phyloP scores from a whole-genome alignment of 257 asterid genomes.

The Datura wrightii region DNA sequence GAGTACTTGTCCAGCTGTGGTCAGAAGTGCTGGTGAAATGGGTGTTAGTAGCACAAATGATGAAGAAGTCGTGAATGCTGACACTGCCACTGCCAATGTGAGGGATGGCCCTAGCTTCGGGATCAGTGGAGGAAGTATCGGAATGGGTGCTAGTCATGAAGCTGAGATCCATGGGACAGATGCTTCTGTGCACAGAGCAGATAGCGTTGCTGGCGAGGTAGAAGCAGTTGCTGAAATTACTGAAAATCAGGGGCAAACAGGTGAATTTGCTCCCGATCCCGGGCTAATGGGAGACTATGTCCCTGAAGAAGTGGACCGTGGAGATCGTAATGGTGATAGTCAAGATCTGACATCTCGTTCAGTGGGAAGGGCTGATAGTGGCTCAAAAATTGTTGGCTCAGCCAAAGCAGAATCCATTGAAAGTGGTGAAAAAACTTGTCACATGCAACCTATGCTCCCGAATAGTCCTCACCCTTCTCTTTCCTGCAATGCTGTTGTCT shows the following conservation, averaged over 20 bases:
- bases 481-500: constrained; percentile 93
- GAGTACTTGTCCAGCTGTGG: constrained; percentile 82
- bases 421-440: constrained; percentile 92
- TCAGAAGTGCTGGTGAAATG: constrained; percentile 80
- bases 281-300: constrained; percentile 97
- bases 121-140: constrained; percentile 96
- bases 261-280: constrained; percentile 89
- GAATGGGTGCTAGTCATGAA: constrained; percentile 99
- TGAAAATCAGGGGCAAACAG: constrained; percentile 87
- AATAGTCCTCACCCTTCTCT: constrained; percentile 90
- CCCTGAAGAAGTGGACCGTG: constrained; percentile 90
- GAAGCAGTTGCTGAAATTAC: constrained; percentile 90
- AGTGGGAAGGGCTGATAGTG: constrained; percentile 90
- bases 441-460: constrained; percentile 56
- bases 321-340: constrained; percentile 91
- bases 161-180: constrained; percentile 95
- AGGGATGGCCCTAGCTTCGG: constrained; percentile 92
- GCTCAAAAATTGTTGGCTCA: constrained; percentile 88
- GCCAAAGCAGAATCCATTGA: constrained; percentile 94
- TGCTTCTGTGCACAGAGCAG: constrained; percentile 76
- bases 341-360: constrained; percentile 89
- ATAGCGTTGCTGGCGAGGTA: constrained; percentile 84
- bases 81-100: constrained; percentile 82
- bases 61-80: constrained; percentile 90
- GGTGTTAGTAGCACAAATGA: constrained; percentile 97